A percentile compares a stretch with the other conserved stretches of the same genome.
Evolutionary conservation across 257 asterid species (phyloP).

Genomic region (Striga asiatica): DNA sequence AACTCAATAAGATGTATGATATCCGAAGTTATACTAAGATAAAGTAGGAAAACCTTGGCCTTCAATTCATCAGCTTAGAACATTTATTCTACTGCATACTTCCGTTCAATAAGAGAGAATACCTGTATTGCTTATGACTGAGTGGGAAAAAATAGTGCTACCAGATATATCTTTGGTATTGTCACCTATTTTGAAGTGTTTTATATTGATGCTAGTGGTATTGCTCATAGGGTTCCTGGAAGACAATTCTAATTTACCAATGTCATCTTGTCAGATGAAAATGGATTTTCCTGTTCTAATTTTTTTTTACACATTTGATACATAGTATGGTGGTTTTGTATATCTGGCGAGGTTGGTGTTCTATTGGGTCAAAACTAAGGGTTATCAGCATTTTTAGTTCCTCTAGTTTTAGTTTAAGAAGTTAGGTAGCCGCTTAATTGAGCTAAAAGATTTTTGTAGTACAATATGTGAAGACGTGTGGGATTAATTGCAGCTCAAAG

Average conservation of each 20-base stretch:
- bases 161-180: neutral
- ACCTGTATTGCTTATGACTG: neutral
- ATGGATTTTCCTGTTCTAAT: neutral
- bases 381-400: neutral
- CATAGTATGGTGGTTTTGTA: neutral
- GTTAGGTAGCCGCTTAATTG: neutral
- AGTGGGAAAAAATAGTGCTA: neutral
- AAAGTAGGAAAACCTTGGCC: no score
- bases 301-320: neutral
- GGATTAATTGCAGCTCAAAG: conserved; percentile 45
- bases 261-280: neutral
- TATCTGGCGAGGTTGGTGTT: neutral
- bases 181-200: neutral
- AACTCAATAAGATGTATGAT: conserved; percentile 3
- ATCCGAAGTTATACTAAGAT: neutral
- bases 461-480: conserved; percentile 5
- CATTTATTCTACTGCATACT: neutral
- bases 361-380: neutral
- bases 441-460: neutral
- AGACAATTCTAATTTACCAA: neutral
- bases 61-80: neutral
- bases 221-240: neutral
- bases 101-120: conserved; percentile 1
- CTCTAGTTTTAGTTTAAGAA: neutral
- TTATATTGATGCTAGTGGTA: neutral